These are phyloP conservation scores for Tylopilus felleus DNA, from an alignment of 768 basidiomycete species.

Conservation along the genomic window DNA sequence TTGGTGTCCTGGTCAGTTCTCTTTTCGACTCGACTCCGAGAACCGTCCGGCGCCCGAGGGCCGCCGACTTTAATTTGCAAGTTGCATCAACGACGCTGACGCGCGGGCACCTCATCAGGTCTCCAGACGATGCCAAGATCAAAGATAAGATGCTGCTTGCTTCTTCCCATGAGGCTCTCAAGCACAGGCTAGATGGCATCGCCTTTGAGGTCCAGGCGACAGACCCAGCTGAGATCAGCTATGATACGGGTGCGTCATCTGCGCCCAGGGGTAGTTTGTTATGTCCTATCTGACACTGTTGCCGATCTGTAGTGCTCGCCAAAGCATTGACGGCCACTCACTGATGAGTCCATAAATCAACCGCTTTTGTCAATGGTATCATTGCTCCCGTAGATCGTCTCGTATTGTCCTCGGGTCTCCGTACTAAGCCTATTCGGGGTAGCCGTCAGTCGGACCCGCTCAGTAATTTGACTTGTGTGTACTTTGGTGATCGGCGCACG, in stretches of 20 bases:
- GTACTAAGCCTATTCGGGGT: neutral
- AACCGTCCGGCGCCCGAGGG: conserved; percentile 1
- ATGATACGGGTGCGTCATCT: conserved; percentile 57
- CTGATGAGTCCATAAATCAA: conserved; percentile 8
- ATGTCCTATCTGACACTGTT: neutral
- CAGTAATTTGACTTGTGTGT: conserved; percentile 1
- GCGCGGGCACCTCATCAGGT: conserved; percentile 46
- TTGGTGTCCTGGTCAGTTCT: conserved; percentile 83
- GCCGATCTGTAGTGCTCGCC: conserved; percentile 12
- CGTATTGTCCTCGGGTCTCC: neutral
- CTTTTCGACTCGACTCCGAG: neutral
- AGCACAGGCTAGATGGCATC: conserved; percentile 70
- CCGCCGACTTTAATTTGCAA: too few species aligned
- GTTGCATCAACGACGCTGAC: neutral
- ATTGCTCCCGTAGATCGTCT: neutral
- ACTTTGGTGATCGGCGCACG: neutral
- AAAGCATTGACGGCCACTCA: conserved; percentile 17
- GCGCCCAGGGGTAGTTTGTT: neutral
- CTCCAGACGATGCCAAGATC: conserved; percentile 79
- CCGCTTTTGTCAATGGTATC: neutral
- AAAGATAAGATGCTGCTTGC: conserved; percentile 94
- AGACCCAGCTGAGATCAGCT: conserved; percentile 67
- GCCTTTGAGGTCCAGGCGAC: conserved; percentile 84
- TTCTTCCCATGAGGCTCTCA: conserved; percentile 80
- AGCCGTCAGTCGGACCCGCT: neutral